phyloP scores from a whole-genome alignment of 306 rosid species.

The Pterocarpus macrocarpus region DNA sequence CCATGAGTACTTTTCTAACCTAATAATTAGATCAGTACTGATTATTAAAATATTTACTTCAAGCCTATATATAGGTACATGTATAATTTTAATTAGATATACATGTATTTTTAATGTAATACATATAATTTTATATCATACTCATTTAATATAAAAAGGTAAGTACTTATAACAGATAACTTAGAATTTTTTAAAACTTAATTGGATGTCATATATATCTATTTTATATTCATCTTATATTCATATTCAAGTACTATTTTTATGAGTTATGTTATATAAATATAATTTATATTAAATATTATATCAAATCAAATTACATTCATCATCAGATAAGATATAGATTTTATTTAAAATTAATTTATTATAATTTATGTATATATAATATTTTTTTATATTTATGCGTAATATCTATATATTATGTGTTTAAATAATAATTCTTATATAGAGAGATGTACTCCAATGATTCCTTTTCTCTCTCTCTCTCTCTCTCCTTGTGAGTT shows the following conservation, averaged over 20 bases:
- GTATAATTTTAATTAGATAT: background rate
- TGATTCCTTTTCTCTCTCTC: background rate
- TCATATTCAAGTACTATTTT: no score
- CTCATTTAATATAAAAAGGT: background rate
- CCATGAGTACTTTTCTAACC: constrained; percentile 51
- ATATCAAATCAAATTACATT: no score
- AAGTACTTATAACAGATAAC: background rate
- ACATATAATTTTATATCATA: background rate
- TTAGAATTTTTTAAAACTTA: constrained; percentile 36
- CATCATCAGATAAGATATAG: no score
- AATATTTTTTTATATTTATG: no score
- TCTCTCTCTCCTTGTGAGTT: constrained; percentile 10
- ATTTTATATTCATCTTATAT: no score
- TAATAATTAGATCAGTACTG: background rate
- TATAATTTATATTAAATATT: no score
- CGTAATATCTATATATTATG: no score
- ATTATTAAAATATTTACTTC: constrained; percentile 1
- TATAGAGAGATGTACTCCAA: background rate
- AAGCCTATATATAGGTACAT: background rate
- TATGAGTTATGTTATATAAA: no score
- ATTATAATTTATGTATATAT: no score
- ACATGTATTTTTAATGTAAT: background rate
- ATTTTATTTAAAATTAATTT: no score
- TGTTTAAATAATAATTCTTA: no score
- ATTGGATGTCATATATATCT: background rate